Base-by-base conservation (phyloP, 2,329 filamentous ascomycete genomes). In the Claviceps pazoutovae region DNA sequence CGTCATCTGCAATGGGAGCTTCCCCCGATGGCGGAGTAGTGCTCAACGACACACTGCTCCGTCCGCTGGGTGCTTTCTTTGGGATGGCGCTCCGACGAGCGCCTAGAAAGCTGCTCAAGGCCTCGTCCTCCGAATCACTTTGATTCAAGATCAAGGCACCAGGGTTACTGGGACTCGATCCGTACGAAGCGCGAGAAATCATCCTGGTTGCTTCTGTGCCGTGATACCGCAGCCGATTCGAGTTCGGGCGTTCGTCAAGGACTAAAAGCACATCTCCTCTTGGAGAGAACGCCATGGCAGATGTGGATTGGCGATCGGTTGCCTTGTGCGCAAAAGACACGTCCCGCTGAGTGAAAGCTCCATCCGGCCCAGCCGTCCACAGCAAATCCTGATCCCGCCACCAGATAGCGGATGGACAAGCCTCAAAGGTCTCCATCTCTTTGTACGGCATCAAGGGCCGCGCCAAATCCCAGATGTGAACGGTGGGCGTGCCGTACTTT, bases 391-490 rank as follows among this genome's bases (percentile, higher is more conserved):
- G 75, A 55, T 81, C 74, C 52, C 78, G 78, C 82, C 82, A 86
- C 6, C 82, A 64, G 16, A 85, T 62, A 1, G 74, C 74, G 8
- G 72, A 74, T 1, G 81, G 81, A 2, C 79, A 74, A 30, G 62
- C 70, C 21, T 78, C 74, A 56, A 83, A 84, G 41, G 75, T 67
- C 53, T 82, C 76, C 46, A 85, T 74, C 57, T 82, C 78, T 56
- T 83, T 82, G 60, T 82, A 84, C 0, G 82, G 80, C 70, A 85
- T 74, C 1, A 79, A 78, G 1, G 82, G 79, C 36, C 82, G 71
- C 6, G 79, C 81, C n/a, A 86, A 66, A 60, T 86, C 82, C 80
- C 81, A 86, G 19, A 85, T 71, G 52, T 85, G 80, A 14, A 84
- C 78, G 0, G 74, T 70, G 30, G 73, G 76, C 44, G 78, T 76